Evolutionary conservation across 148 eudicot species (phyloP).

Genomic region (Cornus florida): DNA sequence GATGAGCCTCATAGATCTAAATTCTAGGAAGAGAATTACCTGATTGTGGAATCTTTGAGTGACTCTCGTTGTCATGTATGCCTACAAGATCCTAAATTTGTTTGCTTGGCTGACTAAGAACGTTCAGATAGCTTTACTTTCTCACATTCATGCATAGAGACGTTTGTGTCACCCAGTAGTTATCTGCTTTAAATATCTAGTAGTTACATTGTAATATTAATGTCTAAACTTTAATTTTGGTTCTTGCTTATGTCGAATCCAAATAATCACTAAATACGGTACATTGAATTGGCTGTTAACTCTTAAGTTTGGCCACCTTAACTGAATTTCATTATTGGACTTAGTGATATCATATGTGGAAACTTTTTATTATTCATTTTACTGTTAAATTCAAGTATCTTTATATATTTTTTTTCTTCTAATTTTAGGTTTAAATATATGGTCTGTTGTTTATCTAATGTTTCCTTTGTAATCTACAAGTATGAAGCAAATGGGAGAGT

Average conservation of each 20-base stretch:
- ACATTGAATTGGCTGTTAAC: background rate
- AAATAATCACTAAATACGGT: background rate
- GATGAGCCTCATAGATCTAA: background rate
- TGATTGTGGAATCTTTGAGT: background rate
- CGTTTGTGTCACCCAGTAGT: background rate
- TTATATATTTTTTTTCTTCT: background rate
- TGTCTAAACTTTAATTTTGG: background rate
- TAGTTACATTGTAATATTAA: background rate
- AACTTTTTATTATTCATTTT: background rate
- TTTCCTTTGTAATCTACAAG: slow-evolving; percentile 33
- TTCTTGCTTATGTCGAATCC: background rate
- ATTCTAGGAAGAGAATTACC: background rate
- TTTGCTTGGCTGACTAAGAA: slow-evolving; percentile 5
- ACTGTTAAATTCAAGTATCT: background rate
- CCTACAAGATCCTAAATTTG: background rate
- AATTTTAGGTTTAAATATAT: background rate
- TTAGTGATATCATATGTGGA: background rate
- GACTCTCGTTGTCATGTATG: background rate
- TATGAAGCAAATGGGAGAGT: slow-evolving; percentile 76
- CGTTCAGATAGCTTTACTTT: background rate
- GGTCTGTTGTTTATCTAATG: background rate
- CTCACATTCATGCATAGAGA: background rate
- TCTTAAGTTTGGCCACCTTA: background rate
- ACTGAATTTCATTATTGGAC: background rate
- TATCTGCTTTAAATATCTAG: background rate